phyloP scores from a whole-genome alignment of 176 grass and related monocot species.

The Ananas comosus region DNA sequence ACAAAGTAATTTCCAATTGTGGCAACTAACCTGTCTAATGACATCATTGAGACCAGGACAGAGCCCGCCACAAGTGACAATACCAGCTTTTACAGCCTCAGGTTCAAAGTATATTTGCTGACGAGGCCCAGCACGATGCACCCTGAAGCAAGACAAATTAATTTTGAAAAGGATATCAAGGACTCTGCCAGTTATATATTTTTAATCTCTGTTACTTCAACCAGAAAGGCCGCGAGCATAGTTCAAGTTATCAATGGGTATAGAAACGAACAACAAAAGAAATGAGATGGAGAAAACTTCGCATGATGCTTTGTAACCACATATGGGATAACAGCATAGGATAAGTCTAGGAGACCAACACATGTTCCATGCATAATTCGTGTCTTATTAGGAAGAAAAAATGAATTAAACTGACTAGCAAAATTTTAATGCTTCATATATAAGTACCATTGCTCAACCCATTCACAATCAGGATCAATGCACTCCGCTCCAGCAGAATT shows the following conservation, averaged over 20 bases:
- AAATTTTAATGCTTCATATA: neutral
- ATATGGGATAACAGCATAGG: neutral
- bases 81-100: conserved; percentile 74
- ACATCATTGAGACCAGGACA: conserved; percentile 99
- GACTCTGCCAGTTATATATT: neutral
- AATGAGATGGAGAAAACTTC: neutral
- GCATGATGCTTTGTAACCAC: neutral
- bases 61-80: conserved; percentile 85
- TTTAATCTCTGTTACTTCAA: neutral
- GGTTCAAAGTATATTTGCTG: conserved; percentile 96
- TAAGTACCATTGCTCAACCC: conserved; percentile 83
- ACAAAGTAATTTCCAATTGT: neutral
- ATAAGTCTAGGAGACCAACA: neutral
- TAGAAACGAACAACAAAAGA: neutral
- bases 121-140: conserved; percentile 79
- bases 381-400: neutral
- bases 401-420: neutral
- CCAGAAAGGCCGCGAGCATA: neutral
- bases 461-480: conserved; percentile 71
- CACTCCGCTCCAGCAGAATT: conserved; percentile 89
- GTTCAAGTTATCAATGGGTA: no score
- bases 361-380: neutral
- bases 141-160: conserved; percentile 36
- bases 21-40: conserved; percentile 62
- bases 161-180: neutral